phyloP scores from a whole-genome alignment of 495 filamentous ascomycete genomes.

The Penicillium lagena region DNA sequence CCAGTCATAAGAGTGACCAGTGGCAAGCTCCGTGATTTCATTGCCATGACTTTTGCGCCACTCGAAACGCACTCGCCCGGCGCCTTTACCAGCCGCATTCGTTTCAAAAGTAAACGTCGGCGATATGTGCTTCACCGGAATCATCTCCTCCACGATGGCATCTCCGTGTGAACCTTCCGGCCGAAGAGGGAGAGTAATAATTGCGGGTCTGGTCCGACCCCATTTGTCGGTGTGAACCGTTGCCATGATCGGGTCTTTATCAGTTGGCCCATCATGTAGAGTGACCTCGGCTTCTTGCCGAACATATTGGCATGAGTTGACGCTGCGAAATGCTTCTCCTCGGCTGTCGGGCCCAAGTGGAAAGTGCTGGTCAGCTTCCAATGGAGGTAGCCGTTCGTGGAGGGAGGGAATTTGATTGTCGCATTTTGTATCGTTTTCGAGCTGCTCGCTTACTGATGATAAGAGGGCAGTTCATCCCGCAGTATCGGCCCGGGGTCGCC shows the following conservation, averaged over 20 bases:
- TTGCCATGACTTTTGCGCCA: conserved; percentile 9
- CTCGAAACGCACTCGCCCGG: conserved; percentile 5
- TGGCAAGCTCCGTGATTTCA: conserved; percentile 10
- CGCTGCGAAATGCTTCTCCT: conserved; percentile 8
- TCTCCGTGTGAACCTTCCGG: neutral
- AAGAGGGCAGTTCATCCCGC: no score
- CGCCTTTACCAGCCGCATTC: neutral
- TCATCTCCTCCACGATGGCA: neutral
- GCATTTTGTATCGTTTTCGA: neutral
- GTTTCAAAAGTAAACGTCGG: conserved; percentile 4
- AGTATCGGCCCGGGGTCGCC: no score
- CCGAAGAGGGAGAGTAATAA: neutral
- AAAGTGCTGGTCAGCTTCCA: conserved; percentile 11
- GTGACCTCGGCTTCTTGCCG: neutral
- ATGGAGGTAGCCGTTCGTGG: conserved; percentile 11
- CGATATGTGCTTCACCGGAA: neutral
- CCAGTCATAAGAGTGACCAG: conserved; percentile 4
- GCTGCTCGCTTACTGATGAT: no score
- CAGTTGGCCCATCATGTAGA: conserved; percentile 4
- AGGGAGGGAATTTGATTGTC: conserved; percentile 8
- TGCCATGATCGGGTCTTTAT: conserved; percentile 4
- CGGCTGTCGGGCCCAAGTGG: conserved; percentile 9
- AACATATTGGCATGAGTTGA: neutral
- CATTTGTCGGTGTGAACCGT: neutral
- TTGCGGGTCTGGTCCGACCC: neutral